Evolutionary conservation across 2,329 filamentous ascomycete genomes (phyloP), one percentile per base, ranked within the genome.

Genomic region (Neocatenulostroma microsporum): DNA sequence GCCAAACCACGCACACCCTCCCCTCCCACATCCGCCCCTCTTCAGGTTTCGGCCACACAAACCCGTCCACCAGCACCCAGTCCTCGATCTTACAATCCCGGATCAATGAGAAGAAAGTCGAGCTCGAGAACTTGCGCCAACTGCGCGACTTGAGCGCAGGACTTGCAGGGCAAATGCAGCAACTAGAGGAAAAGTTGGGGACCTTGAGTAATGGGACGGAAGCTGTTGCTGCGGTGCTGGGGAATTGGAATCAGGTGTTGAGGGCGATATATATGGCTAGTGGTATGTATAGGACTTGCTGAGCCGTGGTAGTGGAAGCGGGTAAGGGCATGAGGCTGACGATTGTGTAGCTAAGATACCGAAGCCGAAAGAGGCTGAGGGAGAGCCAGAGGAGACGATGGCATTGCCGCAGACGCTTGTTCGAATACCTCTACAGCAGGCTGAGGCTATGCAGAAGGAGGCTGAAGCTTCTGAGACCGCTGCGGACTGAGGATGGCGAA

Each of bases 231-330:
- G 74, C 80, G 13, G 84, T 93, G 15, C 69, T 93, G 57, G 76
- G 80, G 36, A 93, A 91, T 59, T 93, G 85, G 85, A 82, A 88
- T 60, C 88, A 85, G 51, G 84, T 93, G 46, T 70, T 93, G 42
- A 73, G 82, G 47, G 84, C 84, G 27, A 88, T 93, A 54, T 82
- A 82, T 55, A 88, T 91, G 82, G 85, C 85, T 44, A 88, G 82
- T 42, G 73, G 84, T 88, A 70, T 55, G 77, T 65, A 23, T n/a
- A n/a, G n/a, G n/a, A n/a, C 11, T 10, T 27, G 9, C 6, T 12
- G 12, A 6, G 3, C 3, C 14, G 20, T 12, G 4, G 5, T 27
- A 23, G 3, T 25, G 15, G 8, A 5, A 12, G 21, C 11, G 21
- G 21, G 18, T 6, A n/a, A n/a, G n/a, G n/a, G n/a, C n/a, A n/a